These are phyloP conservation scores for Escovopsis weberi DNA, from an alignment of 2,329 filamentous ascomycete species.

Conservation along the genomic window DNA sequence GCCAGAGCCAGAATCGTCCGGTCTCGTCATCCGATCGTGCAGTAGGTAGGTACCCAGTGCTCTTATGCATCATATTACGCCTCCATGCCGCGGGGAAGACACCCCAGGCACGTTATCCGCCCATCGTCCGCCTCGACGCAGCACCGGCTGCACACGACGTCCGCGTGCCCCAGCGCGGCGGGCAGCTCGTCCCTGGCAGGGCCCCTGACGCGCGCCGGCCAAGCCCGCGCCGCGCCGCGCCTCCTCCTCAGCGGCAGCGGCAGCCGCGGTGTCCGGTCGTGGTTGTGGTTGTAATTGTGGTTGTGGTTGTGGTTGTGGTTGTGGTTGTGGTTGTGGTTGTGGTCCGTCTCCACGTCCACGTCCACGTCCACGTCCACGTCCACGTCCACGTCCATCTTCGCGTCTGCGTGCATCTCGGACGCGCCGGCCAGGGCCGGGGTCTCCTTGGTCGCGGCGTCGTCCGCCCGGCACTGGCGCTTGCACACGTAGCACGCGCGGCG, in stretches of 20 bases:
- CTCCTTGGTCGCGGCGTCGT: constrained; percentile 9
- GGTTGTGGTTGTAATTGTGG: neutral
- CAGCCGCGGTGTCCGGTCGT: constrained; percentile 1
- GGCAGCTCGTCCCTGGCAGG: constrained; percentile 2
- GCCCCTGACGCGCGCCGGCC: constrained; percentile 9
- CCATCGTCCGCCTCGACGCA: constrained; percentile 55
- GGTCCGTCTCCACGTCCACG: too few species aligned
- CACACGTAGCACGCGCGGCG: constrained; percentile 55
- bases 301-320: neutral
- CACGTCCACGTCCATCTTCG: too few species aligned
- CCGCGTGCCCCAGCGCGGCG: constrained; percentile 27
- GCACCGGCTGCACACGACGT: constrained; percentile 51
- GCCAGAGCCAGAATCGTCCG: too few species aligned
- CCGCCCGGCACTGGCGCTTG: constrained; percentile 44
- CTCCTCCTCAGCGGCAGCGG: too few species aligned
- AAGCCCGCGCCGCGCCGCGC: constrained; percentile 4
- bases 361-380: too few species aligned
- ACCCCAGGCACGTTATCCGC: constrained; percentile 52
- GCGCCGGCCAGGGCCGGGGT: too few species aligned
- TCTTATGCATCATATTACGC: constrained; percentile 17
- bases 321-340: neutral
- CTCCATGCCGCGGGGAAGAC: constrained; percentile 31
- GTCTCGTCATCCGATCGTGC: too few species aligned
- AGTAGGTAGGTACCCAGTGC: too few species aligned
- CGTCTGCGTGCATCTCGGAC: constrained; percentile 25